Evolutionary conservation across 2,329 filamentous ascomycete genomes (phyloP).

Genomic region (Penicillium occitanis): DNA sequence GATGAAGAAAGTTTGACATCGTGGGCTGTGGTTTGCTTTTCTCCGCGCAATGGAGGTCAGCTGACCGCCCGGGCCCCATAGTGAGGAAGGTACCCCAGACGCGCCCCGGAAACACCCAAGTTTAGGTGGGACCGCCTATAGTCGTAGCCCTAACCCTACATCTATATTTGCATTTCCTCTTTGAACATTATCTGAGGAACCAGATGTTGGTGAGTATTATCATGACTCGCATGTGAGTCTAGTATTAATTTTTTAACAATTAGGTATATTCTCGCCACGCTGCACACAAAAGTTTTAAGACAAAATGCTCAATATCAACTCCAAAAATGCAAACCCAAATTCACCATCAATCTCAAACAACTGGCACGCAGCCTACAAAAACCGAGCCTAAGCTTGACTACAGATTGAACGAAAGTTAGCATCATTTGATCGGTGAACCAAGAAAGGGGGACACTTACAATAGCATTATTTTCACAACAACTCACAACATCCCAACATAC

Average conservation of each 20-base stretch:
- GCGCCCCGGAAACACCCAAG: neutral
- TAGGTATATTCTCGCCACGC: neutral
- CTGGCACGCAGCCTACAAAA: conserved; percentile 12
- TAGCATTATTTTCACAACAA: conserved; percentile 15
- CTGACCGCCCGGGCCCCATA: neutral
- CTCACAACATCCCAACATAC: conserved; percentile 15
- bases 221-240: neutral
- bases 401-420: neutral
- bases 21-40: neutral
- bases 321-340: conserved; percentile 11
- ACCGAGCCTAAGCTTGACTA: neutral
- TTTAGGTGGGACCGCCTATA: neutral
- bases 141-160: neutral
- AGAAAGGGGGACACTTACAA: conserved; percentile 11
- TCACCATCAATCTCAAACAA: neutral
- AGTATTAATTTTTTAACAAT: neutral
- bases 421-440: neutral
- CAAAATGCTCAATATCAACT: conserved; percentile 9
- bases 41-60: neutral
- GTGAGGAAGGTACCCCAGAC: neutral
- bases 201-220: neutral
- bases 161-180: too few relatives aligned
- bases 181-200: too few relatives aligned
- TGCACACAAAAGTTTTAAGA: neutral
- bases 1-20: neutral